Evolutionary conservation across 2,329 filamentous ascomycete species (phyloP), one percentile per base, ranked within the genome.

Genomic region (Zelopaecilomyces penicillatus): DNA sequence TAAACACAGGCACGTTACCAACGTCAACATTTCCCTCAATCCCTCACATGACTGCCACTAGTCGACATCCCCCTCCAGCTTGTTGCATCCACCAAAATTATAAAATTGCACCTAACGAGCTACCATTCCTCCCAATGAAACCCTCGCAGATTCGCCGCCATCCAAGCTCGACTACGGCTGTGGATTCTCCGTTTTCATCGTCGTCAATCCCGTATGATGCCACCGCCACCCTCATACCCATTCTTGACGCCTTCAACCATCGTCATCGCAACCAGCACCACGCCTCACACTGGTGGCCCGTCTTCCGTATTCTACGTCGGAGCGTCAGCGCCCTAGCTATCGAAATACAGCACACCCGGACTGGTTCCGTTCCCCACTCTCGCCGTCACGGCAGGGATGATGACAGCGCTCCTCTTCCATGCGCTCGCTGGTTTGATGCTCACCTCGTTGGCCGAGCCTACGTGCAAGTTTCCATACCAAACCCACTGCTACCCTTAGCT

Each of bases 181-280:
- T 8, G 48, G 47, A 43, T 45, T 40, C 19, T 19, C 19, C 19
- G 19, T 19, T 19, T 19, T 12, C 46, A 28, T 31, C 40, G 35
- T 30, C 45, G 38, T 30, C 43, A 30, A 42, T 41, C 44, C 51
- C 27, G 38, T 48, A 29, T 19, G 45, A 45, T 34, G 48, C 56
- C 36, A 50, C 56, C 42, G 48, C 53, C 39, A 52, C 58, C 2
- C 57, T 73, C 29, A 54, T 68, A 29, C 61, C 75, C 41, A 66
- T 90, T 39, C 78, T 96, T 37, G 73, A 83, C 57, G 76, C 85
- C 52, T 78, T 94, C 56, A 78, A 83, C 64, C 82, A 87, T 61
- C 87, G 89, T 56, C 93, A 96, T 70, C 83, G 82, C 59, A 97
- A 96, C 68, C 91, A 97, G 67, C 91, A 97, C 64, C 82, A 82